A percentile compares a stretch with the other conserved stretches of the same genome.
Evolutionary conservation across 805 yeast genomes (phyloP).

Genomic region (Sporopachydermia lactativora): DNA sequence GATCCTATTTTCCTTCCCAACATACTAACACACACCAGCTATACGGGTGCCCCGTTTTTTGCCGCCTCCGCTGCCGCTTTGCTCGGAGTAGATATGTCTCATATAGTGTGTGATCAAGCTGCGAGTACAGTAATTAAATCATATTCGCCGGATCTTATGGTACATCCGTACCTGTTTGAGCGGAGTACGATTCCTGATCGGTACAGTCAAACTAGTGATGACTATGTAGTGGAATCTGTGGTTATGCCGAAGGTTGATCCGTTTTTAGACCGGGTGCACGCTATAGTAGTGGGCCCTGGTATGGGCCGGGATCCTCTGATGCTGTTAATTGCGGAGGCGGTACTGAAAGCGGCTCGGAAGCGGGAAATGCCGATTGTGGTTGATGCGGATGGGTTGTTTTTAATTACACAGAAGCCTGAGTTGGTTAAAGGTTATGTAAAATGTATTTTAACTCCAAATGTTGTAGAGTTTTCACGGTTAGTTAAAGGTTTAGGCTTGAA

Average conservation of each 20-base stretch:
- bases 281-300: constrained; percentile 86
- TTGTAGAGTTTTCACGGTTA: constrained; percentile 66
- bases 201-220: constrained; percentile 13
- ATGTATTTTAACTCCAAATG: constrained; percentile 80
- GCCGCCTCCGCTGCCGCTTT: constrained; percentile 75
- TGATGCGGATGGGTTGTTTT: constrained; percentile 81
- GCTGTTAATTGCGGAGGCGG: constrained; percentile 41
- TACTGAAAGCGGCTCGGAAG: constrained; percentile 42
- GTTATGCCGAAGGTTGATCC: constrained; percentile 42
- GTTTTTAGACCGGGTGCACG: constrained; percentile 57
- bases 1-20: too few relatives aligned
- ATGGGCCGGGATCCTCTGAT: constrained; percentile 70
- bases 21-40: constrained; percentile 23
- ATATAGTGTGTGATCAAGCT: constrained; percentile 66
- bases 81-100: constrained; percentile 81
- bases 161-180: constrained; percentile 76
- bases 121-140: constrained; percentile 76
- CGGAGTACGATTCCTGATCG: constrained; percentile 18
- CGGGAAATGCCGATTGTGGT: constrained; percentile 57
- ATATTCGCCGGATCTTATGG: constrained; percentile 91
- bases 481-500: constrained; percentile 29
- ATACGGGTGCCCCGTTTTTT: constrained; percentile 94
- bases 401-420: constrained; percentile 44
- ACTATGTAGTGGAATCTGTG: constrained; percentile 23
- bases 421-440: constrained; percentile 38